Evolutionary conservation across 2,329 filamentous ascomycete genomes (phyloP), one percentile per base, ranked within the genome.

Genomic region (Xylariaceae sp.): DNA sequence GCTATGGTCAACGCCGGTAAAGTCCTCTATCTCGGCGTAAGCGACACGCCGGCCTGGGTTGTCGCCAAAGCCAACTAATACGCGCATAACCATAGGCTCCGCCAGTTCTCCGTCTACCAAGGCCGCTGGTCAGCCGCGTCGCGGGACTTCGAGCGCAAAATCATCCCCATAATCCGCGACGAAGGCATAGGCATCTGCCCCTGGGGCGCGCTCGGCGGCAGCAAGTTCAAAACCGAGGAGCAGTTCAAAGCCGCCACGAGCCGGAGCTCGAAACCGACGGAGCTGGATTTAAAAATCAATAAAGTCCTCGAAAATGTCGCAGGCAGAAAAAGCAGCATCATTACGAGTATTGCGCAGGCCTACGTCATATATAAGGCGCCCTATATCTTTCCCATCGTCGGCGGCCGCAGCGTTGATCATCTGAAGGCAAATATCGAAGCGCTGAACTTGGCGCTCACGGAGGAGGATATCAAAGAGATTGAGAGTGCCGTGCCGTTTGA

Each of bases 61-160:
- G 82, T 85, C 21, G 75, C 73, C 57, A 82, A 81, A 57, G 79
- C 79, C n/a, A 85, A 85, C 43, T 74, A 82, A 59, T 84, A 89
- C 58, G 87, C 86, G 6, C 76, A 82, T 34, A 75, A 79, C 51
- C 78, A 88, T 51, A 83, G 82, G n/a, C 72, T 88, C 22, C 78
- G 80, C 2, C 82, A 77, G 32, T 90, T 90, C 67, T 76, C 71
- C 27, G 77, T 87, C 22, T 87, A 86, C 63, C 82, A 85, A 64
- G 84, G 84, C 10, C 68, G 67, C 11, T 88, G 82, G 81, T 77
- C 68, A 19, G 77, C 79, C 10, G 74, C 76, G 0, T 58, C 69
- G 16, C 77, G 85, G 20, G 85, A 88, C 61, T 77, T 86, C 40
- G 82, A 85, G 67, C 73, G 81, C 20, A 82, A 85, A n/a, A 82